Conservation (phyloP, 2,329 filamentous ascomycete species). For the Exophiala sp. region DNA sequence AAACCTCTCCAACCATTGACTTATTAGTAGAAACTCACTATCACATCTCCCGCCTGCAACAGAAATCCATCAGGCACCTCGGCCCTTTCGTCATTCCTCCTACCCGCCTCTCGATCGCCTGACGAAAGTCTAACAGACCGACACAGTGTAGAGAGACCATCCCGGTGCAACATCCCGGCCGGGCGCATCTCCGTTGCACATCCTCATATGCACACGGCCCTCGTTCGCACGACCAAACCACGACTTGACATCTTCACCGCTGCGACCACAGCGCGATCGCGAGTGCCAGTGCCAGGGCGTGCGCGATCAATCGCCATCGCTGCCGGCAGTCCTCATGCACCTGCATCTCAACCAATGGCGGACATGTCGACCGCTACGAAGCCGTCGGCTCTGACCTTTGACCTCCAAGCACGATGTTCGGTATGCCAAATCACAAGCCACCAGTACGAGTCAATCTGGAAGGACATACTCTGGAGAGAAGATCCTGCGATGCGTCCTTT, state of each 20-base stretch:
- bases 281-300: too few relatives aligned
- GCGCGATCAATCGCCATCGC: neutral
- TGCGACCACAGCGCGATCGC: too few relatives aligned
- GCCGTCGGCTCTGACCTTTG: constrained; percentile 64
- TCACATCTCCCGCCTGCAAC: too few relatives aligned
- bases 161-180: constrained; percentile 18
- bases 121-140: neutral
- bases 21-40: too few relatives aligned
- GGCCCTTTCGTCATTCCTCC: neutral
- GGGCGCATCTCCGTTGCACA: constrained; percentile 11
- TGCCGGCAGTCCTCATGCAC: constrained; percentile 18
- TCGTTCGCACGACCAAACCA: constrained; percentile 11
- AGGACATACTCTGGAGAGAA: too few relatives aligned
- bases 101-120: neutral
- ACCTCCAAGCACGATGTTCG: constrained; percentile 71
- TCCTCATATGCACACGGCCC: constrained; percentile 20
- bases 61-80: too few relatives aligned
- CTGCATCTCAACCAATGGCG: constrained; percentile 20
- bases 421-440: constrained; percentile 47
- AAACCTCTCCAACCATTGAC: too few relatives aligned
- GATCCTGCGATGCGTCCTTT: too few relatives aligned
- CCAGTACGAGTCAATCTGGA: constrained; percentile 4
- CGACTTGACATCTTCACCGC: constrained; percentile 25
- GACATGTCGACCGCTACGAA: constrained; percentile 24
- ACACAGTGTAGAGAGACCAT: constrained; percentile 10